Evolutionary conservation across 306 rosid species (phyloP).

Genomic region (Coriaria nepalensis): DNA sequence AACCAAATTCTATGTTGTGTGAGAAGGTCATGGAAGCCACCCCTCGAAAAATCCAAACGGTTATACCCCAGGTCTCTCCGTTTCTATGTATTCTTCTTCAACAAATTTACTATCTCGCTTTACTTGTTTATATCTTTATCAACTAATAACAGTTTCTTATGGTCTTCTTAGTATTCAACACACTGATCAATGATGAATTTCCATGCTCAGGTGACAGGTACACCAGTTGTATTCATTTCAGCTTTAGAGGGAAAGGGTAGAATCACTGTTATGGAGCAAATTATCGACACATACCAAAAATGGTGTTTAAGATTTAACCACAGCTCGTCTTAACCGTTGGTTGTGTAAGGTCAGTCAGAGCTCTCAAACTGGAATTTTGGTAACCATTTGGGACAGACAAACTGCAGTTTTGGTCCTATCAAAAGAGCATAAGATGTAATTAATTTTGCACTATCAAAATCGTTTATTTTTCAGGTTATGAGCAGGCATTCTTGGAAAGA

Average conservation of each 20-base stretch:
- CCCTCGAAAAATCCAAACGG: conserved; percentile 71
- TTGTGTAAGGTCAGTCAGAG: conserved; percentile 50
- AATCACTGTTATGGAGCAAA: conserved; percentile 45
- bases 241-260: conserved; percentile 89
- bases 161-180: background rate
- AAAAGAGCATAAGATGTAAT: no score
- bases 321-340: conserved; percentile 93
- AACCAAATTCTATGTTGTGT: conserved; percentile 24
- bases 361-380: no score
- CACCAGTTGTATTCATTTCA: conserved; percentile 76
- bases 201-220: conserved; percentile 59
- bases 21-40: conserved; percentile 71
- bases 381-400: no score
- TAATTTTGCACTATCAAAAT: no score
- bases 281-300: conserved; percentile 64
- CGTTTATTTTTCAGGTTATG: conserved; percentile 47
- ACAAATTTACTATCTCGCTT: background rate
- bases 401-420: no score
- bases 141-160: background rate
- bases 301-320: conserved; percentile 79
- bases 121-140: background rate
- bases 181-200: conserved; percentile 1
- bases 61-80: conserved; percentile 61
- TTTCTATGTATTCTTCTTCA: background rate
- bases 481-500: conserved; percentile 98